Base-by-base conservation (phyloP, 306 rosid genomes). In the Pterocarpus macrocarpus region DNA sequence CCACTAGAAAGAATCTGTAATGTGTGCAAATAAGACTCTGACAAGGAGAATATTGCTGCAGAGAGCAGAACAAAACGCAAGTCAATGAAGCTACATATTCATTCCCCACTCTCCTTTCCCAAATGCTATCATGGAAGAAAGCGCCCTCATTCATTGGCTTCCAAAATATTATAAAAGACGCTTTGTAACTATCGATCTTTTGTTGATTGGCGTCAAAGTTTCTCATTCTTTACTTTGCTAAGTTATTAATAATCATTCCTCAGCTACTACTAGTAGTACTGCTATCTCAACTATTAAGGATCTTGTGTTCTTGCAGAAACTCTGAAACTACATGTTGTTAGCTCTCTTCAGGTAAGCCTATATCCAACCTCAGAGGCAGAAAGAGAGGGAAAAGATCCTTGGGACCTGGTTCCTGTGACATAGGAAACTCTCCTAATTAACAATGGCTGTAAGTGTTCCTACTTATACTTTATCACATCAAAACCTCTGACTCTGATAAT, bases 371-470 rank as follows among this genome's bases (percentile, higher is more conserved):
- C 53, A 65, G 62, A 34, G 45, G 38, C 80, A 53, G 8, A 73
- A 38, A 56, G 52, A 58, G 64, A 33, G 41, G 16, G n/a, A 32
- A 64, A 41, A 74, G 69, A 39, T 57, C 44, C 59, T 15, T 74
- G 44, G 57, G 57, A 0, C 30, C 30, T 49, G 53, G 5, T 35
- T 50, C 63, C 4, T 16, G 15, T 38, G 44, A 32, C 57, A 66
- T 22, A 38, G 47, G 34, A 67, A 57, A 78, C 49, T 78, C 56
- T 10, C 41, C 67, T 14, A 50, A 38, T 12, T 16, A 53, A 68
- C 33, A 58, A 79, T 83, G 86, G 56, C 70, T 17, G 82, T 83
- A 83, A 71, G 86, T 64, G 77, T 64, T 77, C 58, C 7, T 53
- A 34, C 62, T 50, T n/a, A 4, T 50, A 14, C 8, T 12, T 49